Evolutionary conservation across 225 moss, liverwort and hornwort genomes (phyloP).

Genomic region (Sphagnum tenellum): DNA sequence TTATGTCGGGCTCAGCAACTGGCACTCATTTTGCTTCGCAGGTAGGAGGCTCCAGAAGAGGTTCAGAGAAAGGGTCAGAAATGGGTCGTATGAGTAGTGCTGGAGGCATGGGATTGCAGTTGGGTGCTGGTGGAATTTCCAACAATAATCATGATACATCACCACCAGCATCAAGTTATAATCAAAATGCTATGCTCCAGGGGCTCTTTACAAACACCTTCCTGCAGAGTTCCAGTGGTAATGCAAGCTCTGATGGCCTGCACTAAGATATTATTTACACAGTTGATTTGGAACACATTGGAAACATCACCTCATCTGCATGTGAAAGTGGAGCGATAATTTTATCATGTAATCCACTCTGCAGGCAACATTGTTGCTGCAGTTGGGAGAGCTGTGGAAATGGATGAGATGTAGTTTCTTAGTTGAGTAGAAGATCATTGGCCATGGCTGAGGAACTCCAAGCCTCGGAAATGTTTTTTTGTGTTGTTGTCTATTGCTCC

Average conservation of each 20-base stretch:
- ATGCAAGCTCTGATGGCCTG: conserved; percentile 10
- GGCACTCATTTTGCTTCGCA: conserved; percentile 10
- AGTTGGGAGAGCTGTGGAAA: no score
- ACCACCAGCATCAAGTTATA: conserved; percentile 1
- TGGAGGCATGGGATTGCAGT: conserved; percentile 1
- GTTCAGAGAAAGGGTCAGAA: conserved; percentile 8
- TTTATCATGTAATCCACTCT: no score
- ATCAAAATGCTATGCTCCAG: conserved; percentile 12
- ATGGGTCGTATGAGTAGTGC: conserved; percentile 10
- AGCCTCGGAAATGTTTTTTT: no score
- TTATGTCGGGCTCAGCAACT: conserved; percentile 36
- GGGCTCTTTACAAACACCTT: conserved; percentile 20
- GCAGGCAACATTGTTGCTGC: no score
- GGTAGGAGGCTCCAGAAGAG: conserved; percentile 8
- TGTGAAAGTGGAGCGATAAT: no score
- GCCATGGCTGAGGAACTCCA: no score
- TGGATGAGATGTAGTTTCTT: no score
- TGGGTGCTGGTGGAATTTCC: conserved; percentile 1
- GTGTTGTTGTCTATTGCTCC: no score
- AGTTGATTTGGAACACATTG: no score
- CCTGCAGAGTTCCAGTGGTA: conserved; percentile 14
- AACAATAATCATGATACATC: background rate
- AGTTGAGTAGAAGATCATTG: no score
- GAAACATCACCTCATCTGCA: no score
- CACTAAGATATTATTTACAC: conserved; percentile 3